Evolutionary conservation across 1,284 basidiomycete genomes (phyloP).

Genomic region (Cutaneotrichosporon cyanovorans): DNA sequence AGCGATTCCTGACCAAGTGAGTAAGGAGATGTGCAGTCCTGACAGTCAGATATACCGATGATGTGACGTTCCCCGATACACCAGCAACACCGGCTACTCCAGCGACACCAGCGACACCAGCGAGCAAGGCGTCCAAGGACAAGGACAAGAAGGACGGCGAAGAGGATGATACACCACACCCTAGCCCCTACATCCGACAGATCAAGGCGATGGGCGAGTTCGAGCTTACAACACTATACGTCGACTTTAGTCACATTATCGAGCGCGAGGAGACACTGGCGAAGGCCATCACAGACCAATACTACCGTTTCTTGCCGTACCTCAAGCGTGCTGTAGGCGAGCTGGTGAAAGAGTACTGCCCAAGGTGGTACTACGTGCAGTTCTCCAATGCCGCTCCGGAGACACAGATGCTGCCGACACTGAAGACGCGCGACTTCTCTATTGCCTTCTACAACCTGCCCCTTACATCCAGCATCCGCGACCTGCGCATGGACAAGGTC

Average conservation of each 20-base stretch:
- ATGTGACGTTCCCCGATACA: slow-evolving; percentile 63
- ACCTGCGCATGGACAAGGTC: slow-evolving; percentile 84
- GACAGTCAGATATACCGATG: slow-evolving; percentile 66
- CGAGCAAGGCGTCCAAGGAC: slow-evolving; percentile 33
- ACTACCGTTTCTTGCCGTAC: slow-evolving; percentile 94
- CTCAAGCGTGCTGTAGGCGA: slow-evolving; percentile 83
- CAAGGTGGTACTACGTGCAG: slow-evolving; percentile 89
- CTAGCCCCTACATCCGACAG: slow-evolving; percentile 70
- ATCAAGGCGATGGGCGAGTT: slow-evolving; percentile 89
- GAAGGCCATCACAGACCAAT: slow-evolving; percentile 84
- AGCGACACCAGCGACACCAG: background rate
- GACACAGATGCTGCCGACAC: slow-evolving; percentile 16
- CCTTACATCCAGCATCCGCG: slow-evolving; percentile 89
- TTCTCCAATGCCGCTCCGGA: slow-evolving; percentile 46
- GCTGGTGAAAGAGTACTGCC: slow-evolving; percentile 78
- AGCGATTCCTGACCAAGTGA: slow-evolving; percentile 81
- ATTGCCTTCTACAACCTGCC: slow-evolving; percentile 96
- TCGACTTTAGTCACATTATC: slow-evolving; percentile 87
- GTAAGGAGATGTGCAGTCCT: slow-evolving; percentile 30
- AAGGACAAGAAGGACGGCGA: slow-evolving; percentile 25
- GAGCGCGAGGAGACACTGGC: slow-evolving; percentile 81
- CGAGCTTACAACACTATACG: slow-evolving; percentile 88
- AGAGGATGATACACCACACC: too few species aligned
- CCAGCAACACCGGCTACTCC: slow-evolving; percentile 42
- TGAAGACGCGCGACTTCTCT: slow-evolving; percentile 86